These are phyloP conservation scores for Phytophthora sp. DNA, from an alignment of 352 stramenopile species.

Conservation along the genomic window DNA sequence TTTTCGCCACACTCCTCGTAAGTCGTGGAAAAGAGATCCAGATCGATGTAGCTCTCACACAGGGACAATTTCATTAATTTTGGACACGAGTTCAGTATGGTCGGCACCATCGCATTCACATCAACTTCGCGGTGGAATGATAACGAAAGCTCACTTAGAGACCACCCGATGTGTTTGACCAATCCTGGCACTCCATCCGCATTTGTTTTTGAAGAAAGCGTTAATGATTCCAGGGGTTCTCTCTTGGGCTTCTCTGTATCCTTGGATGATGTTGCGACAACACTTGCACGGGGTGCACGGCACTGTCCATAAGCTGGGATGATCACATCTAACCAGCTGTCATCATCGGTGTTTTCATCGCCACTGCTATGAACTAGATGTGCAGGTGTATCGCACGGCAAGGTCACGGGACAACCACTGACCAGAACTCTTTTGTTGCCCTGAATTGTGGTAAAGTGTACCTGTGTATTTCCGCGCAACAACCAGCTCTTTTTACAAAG, in stretches of 20 bases:
- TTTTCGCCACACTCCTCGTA: conserved; percentile 6
- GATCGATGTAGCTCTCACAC: conserved; percentile 13
- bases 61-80: conserved; percentile 12
- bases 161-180: conserved; percentile 20
- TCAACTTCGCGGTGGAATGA: conserved; percentile 19
- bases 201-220: neutral
- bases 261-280: neutral
- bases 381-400: neutral
- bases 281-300: neutral
- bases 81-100: conserved; percentile 7
- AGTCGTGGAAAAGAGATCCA: conserved; percentile 14
- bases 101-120: conserved; percentile 15
- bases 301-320: conserved; percentile 9
- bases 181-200: conserved; percentile 3
- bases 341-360: neutral
- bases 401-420: neutral
- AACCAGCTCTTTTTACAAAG: conserved; percentile 1
- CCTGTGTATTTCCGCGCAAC: neutral
- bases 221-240: neutral
- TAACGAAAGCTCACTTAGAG: conserved; percentile 12
- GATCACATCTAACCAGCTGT: neutral
- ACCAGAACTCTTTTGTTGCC: neutral
- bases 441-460: neutral
- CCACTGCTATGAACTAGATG: neutral
- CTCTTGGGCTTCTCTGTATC: neutral